These are phyloP conservation scores for Tulasnella sp. DNA, from an alignment of 768 basidiomycete species.

Conservation along the genomic window DNA sequence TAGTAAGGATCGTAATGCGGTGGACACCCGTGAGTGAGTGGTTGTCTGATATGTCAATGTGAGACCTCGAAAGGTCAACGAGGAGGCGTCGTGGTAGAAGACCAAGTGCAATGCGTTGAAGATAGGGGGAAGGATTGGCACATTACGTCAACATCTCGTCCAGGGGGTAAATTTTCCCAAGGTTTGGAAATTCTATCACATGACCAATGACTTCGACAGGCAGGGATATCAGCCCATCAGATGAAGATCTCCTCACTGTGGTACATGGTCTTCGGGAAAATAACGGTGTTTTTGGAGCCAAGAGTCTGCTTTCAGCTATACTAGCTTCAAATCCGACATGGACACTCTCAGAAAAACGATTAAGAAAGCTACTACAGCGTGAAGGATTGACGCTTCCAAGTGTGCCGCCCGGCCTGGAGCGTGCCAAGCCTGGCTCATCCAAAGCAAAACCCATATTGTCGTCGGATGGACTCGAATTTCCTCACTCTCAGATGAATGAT, in stretches of 20 bases:
- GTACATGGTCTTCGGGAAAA: slow-evolving; percentile 32
- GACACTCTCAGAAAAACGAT: slow-evolving; percentile 74
- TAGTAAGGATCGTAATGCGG: too few relatives aligned
- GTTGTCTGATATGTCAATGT: too few relatives aligned
- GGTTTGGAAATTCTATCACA: too few relatives aligned
- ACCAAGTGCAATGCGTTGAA: too few relatives aligned
- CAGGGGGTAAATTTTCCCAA: too few relatives aligned
- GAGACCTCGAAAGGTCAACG: too few relatives aligned
- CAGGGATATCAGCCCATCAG: slow-evolving; percentile 33
- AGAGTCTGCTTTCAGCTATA: slow-evolving; percentile 55
- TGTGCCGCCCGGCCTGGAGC: slow-evolving; percentile 17
- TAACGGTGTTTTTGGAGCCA: slow-evolving; percentile 53
- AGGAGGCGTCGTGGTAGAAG: too few relatives aligned
- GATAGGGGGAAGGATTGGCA: too few relatives aligned
- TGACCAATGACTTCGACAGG: slow-evolving; percentile 1
- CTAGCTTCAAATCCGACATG: slow-evolving; percentile 49
- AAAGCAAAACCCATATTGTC: not conserved
- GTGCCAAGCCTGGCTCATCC: not conserved
- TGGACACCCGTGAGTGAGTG: too few relatives aligned
- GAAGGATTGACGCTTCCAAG: slow-evolving; percentile 36
- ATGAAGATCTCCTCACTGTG: slow-evolving; percentile 47
- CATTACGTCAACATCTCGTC: too few relatives aligned
- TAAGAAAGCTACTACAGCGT: slow-evolving; percentile 53
- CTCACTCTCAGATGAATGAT: slow-evolving; percentile 50
- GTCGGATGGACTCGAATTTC: slow-evolving; percentile 28